Percentiles rank a stretch among this genome's conserved stretches.
Conservation (phyloP, 1,139 yeast genomes). For the Magnusiomyces fungicola region DNA sequence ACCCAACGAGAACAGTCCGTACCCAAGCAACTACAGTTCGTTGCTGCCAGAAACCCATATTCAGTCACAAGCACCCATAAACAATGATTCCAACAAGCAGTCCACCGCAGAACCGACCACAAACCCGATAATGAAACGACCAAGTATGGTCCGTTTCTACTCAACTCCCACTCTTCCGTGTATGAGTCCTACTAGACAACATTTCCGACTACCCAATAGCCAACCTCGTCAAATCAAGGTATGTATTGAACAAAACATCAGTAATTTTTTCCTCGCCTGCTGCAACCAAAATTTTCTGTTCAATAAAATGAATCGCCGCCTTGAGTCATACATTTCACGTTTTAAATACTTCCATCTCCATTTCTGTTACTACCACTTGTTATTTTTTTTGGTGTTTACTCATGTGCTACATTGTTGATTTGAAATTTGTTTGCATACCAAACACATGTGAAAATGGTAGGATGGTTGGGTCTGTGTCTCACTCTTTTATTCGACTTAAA, state of each 20-base stretch:
- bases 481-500: too few relatives aligned
- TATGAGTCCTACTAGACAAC: constrained; percentile 33
- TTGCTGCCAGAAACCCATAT: background rate
- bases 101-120: background rate
- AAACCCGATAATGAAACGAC: constrained; percentile 15
- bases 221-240: constrained; percentile 30
- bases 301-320: too few relatives aligned
- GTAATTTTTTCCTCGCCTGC: too few relatives aligned
- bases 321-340: background rate
- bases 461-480: too few relatives aligned
- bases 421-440: too few relatives aligned
- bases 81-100: background rate
- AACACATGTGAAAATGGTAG: too few relatives aligned
- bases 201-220: constrained; percentile 31
- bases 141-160: constrained; percentile 27
- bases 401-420: too few relatives aligned
- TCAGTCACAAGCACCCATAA: background rate
- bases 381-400: too few relatives aligned
- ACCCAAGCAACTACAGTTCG: background rate
- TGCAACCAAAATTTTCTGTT: too few relatives aligned
- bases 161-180: constrained; percentile 29
- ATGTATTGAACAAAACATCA: background rate
- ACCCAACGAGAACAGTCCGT: background rate
- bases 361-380: background rate
- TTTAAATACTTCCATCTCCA: background rate